A percentile compares a stretch with the other conserved stretches of the same genome.
phyloP scores from a whole-genome alignment of 2,329 filamentous ascomycete genomes.

The Aspergillus sp. region DNA sequence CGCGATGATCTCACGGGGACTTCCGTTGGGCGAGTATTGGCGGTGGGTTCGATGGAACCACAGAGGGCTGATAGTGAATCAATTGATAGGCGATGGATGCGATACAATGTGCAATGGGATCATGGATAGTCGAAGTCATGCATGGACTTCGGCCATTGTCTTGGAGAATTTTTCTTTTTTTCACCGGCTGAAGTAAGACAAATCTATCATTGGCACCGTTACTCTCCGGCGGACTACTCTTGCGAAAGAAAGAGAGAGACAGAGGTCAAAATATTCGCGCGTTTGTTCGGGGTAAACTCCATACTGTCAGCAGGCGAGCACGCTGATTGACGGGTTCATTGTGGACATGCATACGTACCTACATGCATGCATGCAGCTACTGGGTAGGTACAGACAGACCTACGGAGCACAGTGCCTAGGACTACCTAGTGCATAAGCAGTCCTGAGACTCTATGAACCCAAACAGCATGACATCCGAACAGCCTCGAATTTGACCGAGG shows the following conservation, averaged over 20 bases:
- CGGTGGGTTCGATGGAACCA: slow-evolving; percentile 11
- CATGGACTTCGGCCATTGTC: neutral
- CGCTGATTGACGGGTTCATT: neutral
- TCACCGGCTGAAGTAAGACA: neutral
- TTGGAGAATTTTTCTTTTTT: neutral
- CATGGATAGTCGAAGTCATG: neutral
- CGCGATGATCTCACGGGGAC: slow-evolving; percentile 14
- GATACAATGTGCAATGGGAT: neutral
- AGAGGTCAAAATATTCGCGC: neutral
- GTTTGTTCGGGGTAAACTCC: neutral
- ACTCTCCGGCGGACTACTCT: neutral
- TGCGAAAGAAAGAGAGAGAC: neutral
- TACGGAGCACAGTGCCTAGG: neutral
- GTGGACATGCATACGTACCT: slow-evolving; percentile 3
- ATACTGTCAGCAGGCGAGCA: neutral
- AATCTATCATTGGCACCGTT: neutral
- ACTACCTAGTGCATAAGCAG: neutral
- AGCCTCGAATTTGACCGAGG: neutral
- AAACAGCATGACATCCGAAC: neutral
- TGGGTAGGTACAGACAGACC: neutral
- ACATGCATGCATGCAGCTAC: neutral
- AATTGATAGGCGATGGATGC: neutral
- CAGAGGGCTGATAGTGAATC: neutral
- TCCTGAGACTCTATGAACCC: neutral
- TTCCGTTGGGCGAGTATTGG: slow-evolving; percentile 18